Evolutionary conservation across 129 eudicot species (phyloP), one percentile per base, ranked within the genome.

Genomic region (Flaveria ramosissima): DNA sequence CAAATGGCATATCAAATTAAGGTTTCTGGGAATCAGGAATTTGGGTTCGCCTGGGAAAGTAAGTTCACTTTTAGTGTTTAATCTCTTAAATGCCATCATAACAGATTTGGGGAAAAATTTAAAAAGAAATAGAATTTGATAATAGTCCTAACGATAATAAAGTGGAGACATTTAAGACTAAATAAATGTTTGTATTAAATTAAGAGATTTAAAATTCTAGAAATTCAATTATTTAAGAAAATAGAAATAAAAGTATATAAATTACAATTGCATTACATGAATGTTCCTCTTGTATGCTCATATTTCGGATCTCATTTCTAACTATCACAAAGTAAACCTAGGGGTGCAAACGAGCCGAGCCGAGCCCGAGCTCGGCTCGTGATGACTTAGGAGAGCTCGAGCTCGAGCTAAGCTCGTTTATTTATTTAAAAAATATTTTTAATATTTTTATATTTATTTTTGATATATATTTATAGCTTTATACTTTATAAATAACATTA

Each of bases 11-110:
- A 23, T 6, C 65, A 59, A 15, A 59, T 59, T 23, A 59, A 59
- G 32, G 65, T 23, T 59, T 59, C 15, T 21, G 65, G 27, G 62
- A 55, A 55, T 55, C 62, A 55, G 59, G 59, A n/a, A 52, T 52
- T n/a, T 52, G 9, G 62, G 24, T 55, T 55, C 62, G 9, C 26
- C 11, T 55, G 62, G 62, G 62, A 19, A 55, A 55, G 20, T 51
- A 51, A 16, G 57, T 51, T 51, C 57, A 51, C 19, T 51, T 51
- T 14, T 51, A 51, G 20, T 16, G 16, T 51, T 16, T 51, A 16
- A 51, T 51, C 59, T 16, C 20, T 5, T 52, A 52, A 55, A 55
- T 55, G 23, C 62, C 20, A 55, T 55, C 23, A 55, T 55, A 55
- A 55, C 62, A 55, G 26, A 7, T 17, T 19, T 19, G 9, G 4